Evolutionary conservation across 176 grass and related monocot genomes (phyloP).

Genomic region (Avena atlantica): DNA sequence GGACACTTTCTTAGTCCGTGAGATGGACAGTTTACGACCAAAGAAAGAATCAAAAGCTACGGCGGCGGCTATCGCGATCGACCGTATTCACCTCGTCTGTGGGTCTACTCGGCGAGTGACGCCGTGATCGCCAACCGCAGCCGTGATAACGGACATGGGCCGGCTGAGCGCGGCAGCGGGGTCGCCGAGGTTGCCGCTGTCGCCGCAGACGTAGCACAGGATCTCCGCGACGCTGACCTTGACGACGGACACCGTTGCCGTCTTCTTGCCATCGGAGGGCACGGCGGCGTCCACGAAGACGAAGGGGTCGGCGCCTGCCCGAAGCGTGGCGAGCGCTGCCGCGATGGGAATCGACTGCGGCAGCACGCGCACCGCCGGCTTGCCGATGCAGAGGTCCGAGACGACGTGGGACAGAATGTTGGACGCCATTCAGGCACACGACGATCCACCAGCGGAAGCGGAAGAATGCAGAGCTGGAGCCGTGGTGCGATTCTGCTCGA

Average conservation of each 20-base stretch:
- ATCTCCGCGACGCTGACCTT: constrained; percentile 71
- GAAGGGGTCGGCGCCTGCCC: constrained; percentile 47
- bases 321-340: constrained; percentile 54
- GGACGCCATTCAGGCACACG: constrained; percentile 61
- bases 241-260: constrained; percentile 11
- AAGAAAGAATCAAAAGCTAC: no score
- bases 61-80: background rate
- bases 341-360: constrained; percentile 57
- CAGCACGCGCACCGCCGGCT: constrained; percentile 66
- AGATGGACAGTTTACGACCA: no score
- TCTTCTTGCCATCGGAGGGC: constrained; percentile 24
- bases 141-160: constrained; percentile 51
- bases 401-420: constrained; percentile 64
- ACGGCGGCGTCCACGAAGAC: constrained; percentile 47
- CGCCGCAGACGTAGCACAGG: constrained; percentile 73
- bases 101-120: constrained; percentile 58
- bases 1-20: background rate
- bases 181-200: constrained; percentile 43
- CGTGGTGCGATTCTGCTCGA: background rate
- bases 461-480: background rate
- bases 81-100: constrained; percentile 30
- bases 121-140: constrained; percentile 26
- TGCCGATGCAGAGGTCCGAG: constrained; percentile 96
- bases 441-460: background rate
- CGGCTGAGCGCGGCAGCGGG: constrained; percentile 50